Evolutionary conservation across 208 protist genomes (phyloP).

Genomic region (Phytomonas sp.): DNA sequence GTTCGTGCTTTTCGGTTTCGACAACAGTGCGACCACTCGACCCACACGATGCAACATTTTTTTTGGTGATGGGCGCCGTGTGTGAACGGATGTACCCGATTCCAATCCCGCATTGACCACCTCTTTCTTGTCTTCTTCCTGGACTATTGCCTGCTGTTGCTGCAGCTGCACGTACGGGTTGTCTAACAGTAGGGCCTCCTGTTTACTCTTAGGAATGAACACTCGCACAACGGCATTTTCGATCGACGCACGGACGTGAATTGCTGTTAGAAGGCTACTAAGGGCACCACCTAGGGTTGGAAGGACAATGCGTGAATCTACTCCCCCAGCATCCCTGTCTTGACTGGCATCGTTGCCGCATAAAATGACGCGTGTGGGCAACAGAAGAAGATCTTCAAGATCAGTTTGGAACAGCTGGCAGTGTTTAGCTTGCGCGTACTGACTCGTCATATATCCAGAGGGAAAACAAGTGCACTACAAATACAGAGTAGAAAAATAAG

Average conservation of each 20-base stretch:
- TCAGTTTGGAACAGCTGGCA: conserved; percentile 54
- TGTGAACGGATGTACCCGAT: background rate
- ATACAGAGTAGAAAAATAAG: background rate
- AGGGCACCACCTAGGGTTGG: conserved; percentile 1
- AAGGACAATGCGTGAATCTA: background rate
- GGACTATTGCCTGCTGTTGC: conserved; percentile 1
- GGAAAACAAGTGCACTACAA: conserved; percentile 1
- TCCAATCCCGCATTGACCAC: background rate
- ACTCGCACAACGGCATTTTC: conserved; percentile 49
- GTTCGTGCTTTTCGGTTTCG: conserved; percentile 14
- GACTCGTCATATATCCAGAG: conserved; percentile 30
- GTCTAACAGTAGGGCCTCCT: conserved; percentile 28
- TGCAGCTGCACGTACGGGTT: conserved; percentile 40
- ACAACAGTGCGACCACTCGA: conserved; percentile 42
- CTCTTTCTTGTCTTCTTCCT: background rate
- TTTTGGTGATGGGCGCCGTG: background rate
- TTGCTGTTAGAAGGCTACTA: conserved; percentile 28
- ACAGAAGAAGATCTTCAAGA: conserved; percentile 44
- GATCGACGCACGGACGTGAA: conserved; percentile 34
- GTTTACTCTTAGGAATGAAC: conserved; percentile 33
- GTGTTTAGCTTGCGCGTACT: conserved; percentile 32
- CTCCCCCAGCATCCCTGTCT: background rate
- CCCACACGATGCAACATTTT: conserved; percentile 41
- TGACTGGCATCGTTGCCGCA: background rate
- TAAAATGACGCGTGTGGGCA: conserved; percentile 25